phyloP scores from a whole-genome alignment of 179 eudicot genomes.

The Spinacia oleracea region DNA sequence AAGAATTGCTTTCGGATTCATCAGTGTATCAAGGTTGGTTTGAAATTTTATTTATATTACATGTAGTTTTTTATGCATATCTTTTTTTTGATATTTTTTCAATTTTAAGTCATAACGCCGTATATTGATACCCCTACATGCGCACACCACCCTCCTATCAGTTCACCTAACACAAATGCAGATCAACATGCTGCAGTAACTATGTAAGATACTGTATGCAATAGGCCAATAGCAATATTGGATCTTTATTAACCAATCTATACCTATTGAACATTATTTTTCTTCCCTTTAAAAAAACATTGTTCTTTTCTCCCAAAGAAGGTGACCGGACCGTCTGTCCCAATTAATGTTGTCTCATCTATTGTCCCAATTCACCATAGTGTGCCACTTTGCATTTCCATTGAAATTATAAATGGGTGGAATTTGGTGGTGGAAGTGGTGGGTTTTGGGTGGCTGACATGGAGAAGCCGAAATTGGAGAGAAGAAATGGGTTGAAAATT shows the following conservation, averaged over 20 bases:
- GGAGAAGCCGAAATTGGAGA: too few relatives aligned
- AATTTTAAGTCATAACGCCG: background rate
- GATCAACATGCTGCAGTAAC: background rate
- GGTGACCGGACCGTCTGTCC: too few relatives aligned
- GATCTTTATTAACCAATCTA: background rate
- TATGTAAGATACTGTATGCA: background rate
- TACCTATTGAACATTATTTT: background rate
- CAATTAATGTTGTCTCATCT: too few relatives aligned
- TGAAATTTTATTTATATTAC: background rate
- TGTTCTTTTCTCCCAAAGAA: background rate
- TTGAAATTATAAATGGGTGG: too few relatives aligned
- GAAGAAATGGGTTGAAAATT: too few relatives aligned
- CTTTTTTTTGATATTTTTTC: background rate
- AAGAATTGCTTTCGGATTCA: slow-evolving; percentile 95
- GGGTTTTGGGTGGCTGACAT: too few relatives aligned
- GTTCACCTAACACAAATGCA: background rate
- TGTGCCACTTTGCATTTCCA: too few relatives aligned
- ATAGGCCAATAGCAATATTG: background rate
- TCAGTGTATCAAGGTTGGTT: slow-evolving; percentile 88
- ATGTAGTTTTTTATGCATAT: background rate
- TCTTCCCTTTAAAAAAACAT: too few relatives aligned
- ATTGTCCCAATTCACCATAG: too few relatives aligned
- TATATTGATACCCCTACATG: too few relatives aligned
- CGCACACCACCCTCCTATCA: background rate
- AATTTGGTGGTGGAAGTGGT: too few relatives aligned